A percentile compares a stretch with the other conserved stretches of the same genome.
phyloP scores from a whole-genome alignment of 2,329 filamentous ascomycete species.

The Colletotrichum melonis region DNA sequence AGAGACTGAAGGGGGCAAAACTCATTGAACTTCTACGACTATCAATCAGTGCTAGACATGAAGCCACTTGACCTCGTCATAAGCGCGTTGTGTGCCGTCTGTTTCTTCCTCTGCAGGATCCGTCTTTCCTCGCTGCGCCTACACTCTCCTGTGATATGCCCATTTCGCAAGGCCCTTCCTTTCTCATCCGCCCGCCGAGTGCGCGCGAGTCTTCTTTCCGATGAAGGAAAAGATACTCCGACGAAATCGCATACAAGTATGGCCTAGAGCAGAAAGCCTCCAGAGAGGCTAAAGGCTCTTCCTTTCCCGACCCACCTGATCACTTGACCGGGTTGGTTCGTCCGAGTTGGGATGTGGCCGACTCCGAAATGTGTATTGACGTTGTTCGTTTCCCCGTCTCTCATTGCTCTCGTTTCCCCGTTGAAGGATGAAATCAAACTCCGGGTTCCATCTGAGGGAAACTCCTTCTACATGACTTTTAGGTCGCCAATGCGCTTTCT shows the following conservation, averaged over 20 bases:
- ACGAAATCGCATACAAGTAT: slow-evolving; percentile 20
- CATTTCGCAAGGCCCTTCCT: slow-evolving; percentile 14
- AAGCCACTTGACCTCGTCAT: slow-evolving; percentile 29
- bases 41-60: slow-evolving; percentile 16
- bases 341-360: slow-evolving; percentile 30
- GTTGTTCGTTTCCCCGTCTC: slow-evolving; percentile 32
- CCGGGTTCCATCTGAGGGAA: slow-evolving; percentile 35
- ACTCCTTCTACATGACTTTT: slow-evolving; percentile 40
- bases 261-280: slow-evolving; percentile 25
- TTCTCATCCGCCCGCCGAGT: slow-evolving; percentile 6
- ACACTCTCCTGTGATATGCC: slow-evolving; percentile 32
- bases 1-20: slow-evolving; percentile 32
- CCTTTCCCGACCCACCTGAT: slow-evolving; percentile 16
- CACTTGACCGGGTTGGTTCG: slow-evolving; percentile 21
- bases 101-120: slow-evolving; percentile 21
- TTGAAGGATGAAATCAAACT: slow-evolving; percentile 32
- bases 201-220: slow-evolving; percentile 1
- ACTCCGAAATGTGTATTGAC: slow-evolving; percentile 31
- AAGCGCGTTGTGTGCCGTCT: slow-evolving; percentile 13
- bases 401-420: slow-evolving; percentile 35
- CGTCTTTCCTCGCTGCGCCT: slow-evolving; percentile 25
- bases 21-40: slow-evolving; percentile 31
- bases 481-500: slow-evolving; percentile 34
- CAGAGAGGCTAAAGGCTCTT: slow-evolving; percentile 1
- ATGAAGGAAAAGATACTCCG: slow-evolving; percentile 12